These are phyloP conservation scores for Cryptococcus hybrid DNA, from an alignment of 1,284 basidiomycete species.

Conservation along the genomic window DNA sequence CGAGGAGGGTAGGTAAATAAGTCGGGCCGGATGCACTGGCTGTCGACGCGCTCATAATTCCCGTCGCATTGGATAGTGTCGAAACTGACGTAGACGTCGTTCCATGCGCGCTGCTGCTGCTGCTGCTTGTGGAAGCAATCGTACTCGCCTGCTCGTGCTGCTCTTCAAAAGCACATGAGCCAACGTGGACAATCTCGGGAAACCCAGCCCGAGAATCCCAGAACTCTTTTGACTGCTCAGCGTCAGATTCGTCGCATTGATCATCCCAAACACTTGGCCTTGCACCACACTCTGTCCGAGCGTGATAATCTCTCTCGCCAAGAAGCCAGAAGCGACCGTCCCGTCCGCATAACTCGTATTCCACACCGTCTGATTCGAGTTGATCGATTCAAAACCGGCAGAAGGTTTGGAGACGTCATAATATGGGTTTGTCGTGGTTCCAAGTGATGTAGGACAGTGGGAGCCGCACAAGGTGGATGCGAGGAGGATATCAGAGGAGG, in stretches of 20 bases:
- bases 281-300: constrained; percentile 19
- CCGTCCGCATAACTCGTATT: constrained; percentile 32
- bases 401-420: constrained; percentile 29
- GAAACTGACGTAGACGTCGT: background rate
- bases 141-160: background rate
- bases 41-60: background rate
- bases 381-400: constrained; percentile 22
- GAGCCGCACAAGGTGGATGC: constrained; percentile 35
- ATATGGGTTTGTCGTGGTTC: constrained; percentile 25
- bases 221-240: constrained; percentile 43
- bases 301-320: constrained; percentile 32
- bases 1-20: constrained; percentile 38
- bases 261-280: constrained; percentile 36
- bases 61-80: background rate
- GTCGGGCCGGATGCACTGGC: background rate
- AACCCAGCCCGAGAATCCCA: constrained; percentile 50
- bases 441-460: constrained; percentile 25
- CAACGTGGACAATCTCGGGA: constrained; percentile 41
- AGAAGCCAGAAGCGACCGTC: constrained; percentile 30
- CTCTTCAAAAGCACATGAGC: constrained; percentile 14
- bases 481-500: constrained; percentile 42
- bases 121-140: constrained; percentile 5
- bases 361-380: constrained; percentile 30
- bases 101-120: background rate
- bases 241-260: constrained; percentile 48